A percentile compares a stretch with the other conserved stretches of the same genome.
Conservation (phyloP, 2,329 filamentous ascomycete species). For the Coniella vitis region DNA sequence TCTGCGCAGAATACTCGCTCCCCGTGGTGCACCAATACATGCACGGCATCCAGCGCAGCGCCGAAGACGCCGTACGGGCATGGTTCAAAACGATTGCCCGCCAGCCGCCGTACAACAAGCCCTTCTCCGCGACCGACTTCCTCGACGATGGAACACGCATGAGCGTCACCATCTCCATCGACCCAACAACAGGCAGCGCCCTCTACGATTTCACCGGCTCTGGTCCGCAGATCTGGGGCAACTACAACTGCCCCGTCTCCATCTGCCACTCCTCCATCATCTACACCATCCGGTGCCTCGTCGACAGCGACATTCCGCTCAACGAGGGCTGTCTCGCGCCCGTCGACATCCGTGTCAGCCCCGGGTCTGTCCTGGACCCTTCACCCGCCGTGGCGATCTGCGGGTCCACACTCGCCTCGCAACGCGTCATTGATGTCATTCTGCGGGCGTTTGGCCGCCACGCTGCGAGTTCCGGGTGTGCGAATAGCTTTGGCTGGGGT, state of each 20-base stretch:
- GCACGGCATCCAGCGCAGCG: slow-evolving; percentile 35
- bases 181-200: slow-evolving; percentile 23
- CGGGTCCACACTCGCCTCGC: slow-evolving; percentile 12
- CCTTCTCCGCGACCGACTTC: slow-evolving; percentile 25
- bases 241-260: slow-evolving; percentile 30
- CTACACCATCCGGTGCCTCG: slow-evolving; percentile 29
- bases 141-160: slow-evolving; percentile 31
- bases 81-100: slow-evolving; percentile 33
- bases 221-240: slow-evolving; percentile 27
- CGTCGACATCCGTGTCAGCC: slow-evolving; percentile 25
- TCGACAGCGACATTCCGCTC: slow-evolving; percentile 28
- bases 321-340: slow-evolving; percentile 31
- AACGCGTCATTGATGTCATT: slow-evolving; percentile 16
- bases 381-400: slow-evolving; percentile 21
- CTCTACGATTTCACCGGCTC: slow-evolving; percentile 29
- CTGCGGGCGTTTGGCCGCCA: slow-evolving; percentile 18
- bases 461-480: slow-evolving; percentile 17
- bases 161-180: slow-evolving; percentile 24
- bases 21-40: slow-evolving; percentile 31
- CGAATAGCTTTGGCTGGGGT: slow-evolving; percentile 18
- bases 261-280: slow-evolving; percentile 32
- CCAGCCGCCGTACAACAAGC: slow-evolving; percentile 32
- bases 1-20: slow-evolving; percentile 29
- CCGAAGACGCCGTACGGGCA: slow-evolving; percentile 30
- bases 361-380: slow-evolving; percentile 29